Evolutionary conservation across 1,139 yeast genomes (phyloP), one percentile per base, ranked within the genome.

Genomic region (Saccharomyces hybrid): DNA sequence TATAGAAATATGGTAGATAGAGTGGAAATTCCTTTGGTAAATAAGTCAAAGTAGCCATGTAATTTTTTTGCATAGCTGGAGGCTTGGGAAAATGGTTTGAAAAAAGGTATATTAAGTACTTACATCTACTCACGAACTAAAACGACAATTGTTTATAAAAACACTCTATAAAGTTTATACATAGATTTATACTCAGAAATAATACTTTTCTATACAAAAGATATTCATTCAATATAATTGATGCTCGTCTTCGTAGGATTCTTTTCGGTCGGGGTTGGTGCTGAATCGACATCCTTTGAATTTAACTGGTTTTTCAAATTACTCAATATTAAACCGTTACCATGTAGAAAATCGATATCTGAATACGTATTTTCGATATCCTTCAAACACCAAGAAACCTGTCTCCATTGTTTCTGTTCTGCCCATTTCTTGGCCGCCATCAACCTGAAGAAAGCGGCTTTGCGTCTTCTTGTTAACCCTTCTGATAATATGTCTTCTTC

Each of bases 351-450:
- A 6, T 52, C 59, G 16, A 60, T 31, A 1, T 53, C 57, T 2
- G 54, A 50, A 50, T 66, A 67, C n/a, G 60, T 58, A 25, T 49
- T 54, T 46, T 65, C 62, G 1, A 64, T 54, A 51, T 66, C 69
- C 25, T 57, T 48, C 14, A 65, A 52, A 48, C 70, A 54, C 73
- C 73, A 55, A 58, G 65, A 53, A 1, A 66, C 66, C 50, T 65
- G 70, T 27, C 62, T 57, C 68, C 69, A 65, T 52, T 66, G 66
- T 38, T 61, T 59, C 50, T 66, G 68, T 55, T 66, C 69, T 1
- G 74, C 73, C 90, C 96, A 85, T 64, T 86, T 88, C 55, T 81
- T 81, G 5, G 91, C 86, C 0, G 97, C 84, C 27, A 91, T 70
- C 16, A 90, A 70, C 62, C 80, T 78, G 90, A 97, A 91, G 34